Conservation (phyloP, 2,329 filamentous ascomycete genomes). For the Mollisia scopiformis region DNA sequence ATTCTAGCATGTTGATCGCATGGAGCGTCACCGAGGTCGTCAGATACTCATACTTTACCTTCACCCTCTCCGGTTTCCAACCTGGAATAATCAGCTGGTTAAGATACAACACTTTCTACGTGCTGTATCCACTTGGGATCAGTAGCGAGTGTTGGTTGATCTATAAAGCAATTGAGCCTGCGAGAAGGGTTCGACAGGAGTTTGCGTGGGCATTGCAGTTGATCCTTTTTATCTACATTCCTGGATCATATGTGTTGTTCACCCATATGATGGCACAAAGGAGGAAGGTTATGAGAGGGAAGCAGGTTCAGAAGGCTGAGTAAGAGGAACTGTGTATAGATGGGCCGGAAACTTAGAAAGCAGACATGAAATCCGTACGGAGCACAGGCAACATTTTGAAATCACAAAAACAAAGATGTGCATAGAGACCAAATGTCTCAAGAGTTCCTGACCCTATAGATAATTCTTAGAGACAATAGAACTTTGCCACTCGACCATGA, state of each 20-base stretch:
- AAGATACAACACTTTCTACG: constrained; percentile 89
- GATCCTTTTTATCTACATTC: constrained; percentile 76
- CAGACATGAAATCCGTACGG: no score
- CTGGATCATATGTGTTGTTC: constrained; percentile 83
- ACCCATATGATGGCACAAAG: constrained; percentile 95
- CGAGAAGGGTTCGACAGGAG: constrained; percentile 50
- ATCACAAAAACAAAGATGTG: no score
- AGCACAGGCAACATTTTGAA: no score
- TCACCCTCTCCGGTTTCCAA: constrained; percentile 65
- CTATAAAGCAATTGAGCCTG: constrained; percentile 67
- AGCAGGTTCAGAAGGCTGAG: constrained; percentile 46
- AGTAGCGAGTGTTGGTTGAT: constrained; percentile 84
- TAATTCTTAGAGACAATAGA: no score
- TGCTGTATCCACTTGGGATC: constrained; percentile 93
- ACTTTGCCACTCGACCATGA: no score
- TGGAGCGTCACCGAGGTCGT: constrained; percentile 93
- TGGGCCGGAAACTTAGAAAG: neutral
- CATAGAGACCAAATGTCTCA: no score
- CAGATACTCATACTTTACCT: constrained; percentile 88
- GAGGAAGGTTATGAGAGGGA: constrained; percentile 72
- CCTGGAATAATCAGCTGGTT: constrained; percentile 75
- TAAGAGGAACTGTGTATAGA: neutral
- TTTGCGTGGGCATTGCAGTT: constrained; percentile 64
- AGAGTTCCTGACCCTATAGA: no score
- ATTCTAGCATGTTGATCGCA: constrained; percentile 79